Evolutionary conservation across 23 red algal species (phyloP), one percentile per base, ranked within the genome.

Genomic region (Gracilariopsis chorda): DNA sequence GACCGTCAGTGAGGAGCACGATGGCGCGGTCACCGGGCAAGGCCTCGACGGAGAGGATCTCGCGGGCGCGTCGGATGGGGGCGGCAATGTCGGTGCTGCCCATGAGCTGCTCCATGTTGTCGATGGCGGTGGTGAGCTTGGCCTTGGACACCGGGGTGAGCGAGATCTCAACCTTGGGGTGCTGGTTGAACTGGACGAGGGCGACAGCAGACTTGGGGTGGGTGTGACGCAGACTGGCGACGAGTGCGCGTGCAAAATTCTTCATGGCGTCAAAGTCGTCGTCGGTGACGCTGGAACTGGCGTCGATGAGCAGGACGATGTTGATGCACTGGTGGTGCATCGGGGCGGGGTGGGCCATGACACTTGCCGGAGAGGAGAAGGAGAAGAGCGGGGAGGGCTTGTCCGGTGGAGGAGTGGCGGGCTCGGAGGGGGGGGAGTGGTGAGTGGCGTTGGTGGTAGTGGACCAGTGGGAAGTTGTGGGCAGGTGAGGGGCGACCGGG

Each of bases 101-200:
- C 91, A 94, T 98, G 58, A 98, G 68, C 86, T 98, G 95, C 75
- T 98, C 67, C 90, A 98, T 86, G 56, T 70, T 84, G 41, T 94
- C 75, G 51, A 98, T 82, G 35, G 90, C 56, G 39, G 77, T 61
- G 80, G 73, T 57, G 0, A 97, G 58, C 49, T 77, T 74, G 48
- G 62, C 43, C 65, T 74, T 83, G 29, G 30, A 55, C 35, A 92
- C 94, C 46, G 74, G 41, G 48, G 88, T 87, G 27, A 92, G 88
- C 3, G 68, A 79, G 28, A 95, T 52, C 51, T 94, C 86, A 24
- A 90, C 78, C 69, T 90, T 90, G 30, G 90, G 90, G 75, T 80
- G 86, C 88, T 98, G 90, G 84, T 98, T 98, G 83, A 98, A 98
- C 86, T 98, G 95, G 25, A 98, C 65, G 37, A 98, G 67, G 20